These are phyloP conservation scores for Lolium multiflorum DNA, from an alignment of 176 grass and related monocot genomes.

Conservation along the genomic window DNA sequence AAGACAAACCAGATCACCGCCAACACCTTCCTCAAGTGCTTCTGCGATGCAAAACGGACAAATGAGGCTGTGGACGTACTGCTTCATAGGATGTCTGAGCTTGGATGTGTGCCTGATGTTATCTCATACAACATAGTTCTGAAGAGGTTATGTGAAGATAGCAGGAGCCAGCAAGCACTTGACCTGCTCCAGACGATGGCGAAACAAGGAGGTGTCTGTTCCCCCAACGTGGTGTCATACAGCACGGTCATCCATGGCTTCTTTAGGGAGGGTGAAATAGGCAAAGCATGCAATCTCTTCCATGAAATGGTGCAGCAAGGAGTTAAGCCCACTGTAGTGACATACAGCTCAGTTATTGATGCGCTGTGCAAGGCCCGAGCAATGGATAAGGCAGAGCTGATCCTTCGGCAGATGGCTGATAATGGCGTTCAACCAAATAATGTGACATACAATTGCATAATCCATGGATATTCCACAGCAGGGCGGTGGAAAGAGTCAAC, in stretches of 20 bases:
- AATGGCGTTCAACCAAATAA: neutral
- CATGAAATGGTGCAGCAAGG: neutral
- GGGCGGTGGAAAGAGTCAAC: neutral
- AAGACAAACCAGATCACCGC: neutral
- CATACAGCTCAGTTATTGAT: neutral
- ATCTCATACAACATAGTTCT: neutral
- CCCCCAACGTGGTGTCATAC: neutral
- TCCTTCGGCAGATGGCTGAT: neutral
- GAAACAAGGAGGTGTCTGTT: neutral
- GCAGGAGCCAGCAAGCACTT: neutral
- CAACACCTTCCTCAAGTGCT: neutral
- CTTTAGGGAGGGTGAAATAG: neutral
- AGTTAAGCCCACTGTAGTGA: neutral
- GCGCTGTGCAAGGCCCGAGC: neutral
- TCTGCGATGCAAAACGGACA: neutral
- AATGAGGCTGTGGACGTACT: neutral
- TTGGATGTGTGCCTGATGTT: neutral
- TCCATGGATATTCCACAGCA: neutral
- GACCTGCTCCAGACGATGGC: neutral
- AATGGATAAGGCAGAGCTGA: neutral
- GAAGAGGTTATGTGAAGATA: neutral
- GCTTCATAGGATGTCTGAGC: neutral
- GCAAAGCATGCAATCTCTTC: neutral
- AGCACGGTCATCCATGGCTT: neutral
- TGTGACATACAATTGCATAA: too few relatives aligned